Conservation (phyloP, 192 early-diverging fungal species). For the Coemansia sp. region DNA sequence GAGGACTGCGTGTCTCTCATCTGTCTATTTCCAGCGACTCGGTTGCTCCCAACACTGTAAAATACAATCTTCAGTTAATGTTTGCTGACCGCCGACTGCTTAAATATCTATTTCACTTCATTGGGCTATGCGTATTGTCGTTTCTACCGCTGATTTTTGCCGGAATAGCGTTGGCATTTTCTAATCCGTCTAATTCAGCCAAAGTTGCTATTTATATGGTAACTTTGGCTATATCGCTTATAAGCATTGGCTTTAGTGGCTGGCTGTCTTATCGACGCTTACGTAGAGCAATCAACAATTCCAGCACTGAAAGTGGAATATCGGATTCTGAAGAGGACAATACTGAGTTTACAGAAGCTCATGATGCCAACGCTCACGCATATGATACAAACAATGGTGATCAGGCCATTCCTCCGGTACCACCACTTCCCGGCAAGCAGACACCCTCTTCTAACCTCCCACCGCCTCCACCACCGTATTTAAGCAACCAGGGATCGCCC, state of each 20-base stretch:
- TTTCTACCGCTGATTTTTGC: slow-evolving; percentile 40
- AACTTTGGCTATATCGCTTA: slow-evolving; percentile 19
- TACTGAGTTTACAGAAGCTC: too few species aligned
- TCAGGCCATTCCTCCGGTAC: too few species aligned
- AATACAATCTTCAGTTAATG: slow-evolving; percentile 6
- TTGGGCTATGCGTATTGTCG: slow-evolving; percentile 13
- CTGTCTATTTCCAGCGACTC: slow-evolving; percentile 10
- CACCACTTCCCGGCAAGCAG: too few species aligned
- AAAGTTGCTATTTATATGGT: slow-evolving; percentile 35
- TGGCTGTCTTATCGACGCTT: slow-evolving; percentile 20
- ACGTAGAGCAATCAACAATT: not conserved
- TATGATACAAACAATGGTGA: too few species aligned
- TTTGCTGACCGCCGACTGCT: slow-evolving; percentile 13
- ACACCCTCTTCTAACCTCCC: too few species aligned
- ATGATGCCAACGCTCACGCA: too few species aligned
- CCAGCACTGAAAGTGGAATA: too few species aligned
- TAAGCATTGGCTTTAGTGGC: slow-evolving; percentile 28
- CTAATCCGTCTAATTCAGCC: slow-evolving; percentile 12
- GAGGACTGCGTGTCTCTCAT: slow-evolving; percentile 6
- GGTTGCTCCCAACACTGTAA: not conserved
- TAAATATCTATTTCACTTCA: slow-evolving; percentile 16
- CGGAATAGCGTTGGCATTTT: slow-evolving; percentile 33
- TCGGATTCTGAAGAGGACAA: too few species aligned
- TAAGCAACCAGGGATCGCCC: too few species aligned
- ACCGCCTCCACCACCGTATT: too few species aligned